A percentile compares a stretch with the other conserved stretches of the same genome.
Evolutionary conservation across 352 stramenopile species (phyloP).

Genomic region (Phytopythium aichiense): DNA sequence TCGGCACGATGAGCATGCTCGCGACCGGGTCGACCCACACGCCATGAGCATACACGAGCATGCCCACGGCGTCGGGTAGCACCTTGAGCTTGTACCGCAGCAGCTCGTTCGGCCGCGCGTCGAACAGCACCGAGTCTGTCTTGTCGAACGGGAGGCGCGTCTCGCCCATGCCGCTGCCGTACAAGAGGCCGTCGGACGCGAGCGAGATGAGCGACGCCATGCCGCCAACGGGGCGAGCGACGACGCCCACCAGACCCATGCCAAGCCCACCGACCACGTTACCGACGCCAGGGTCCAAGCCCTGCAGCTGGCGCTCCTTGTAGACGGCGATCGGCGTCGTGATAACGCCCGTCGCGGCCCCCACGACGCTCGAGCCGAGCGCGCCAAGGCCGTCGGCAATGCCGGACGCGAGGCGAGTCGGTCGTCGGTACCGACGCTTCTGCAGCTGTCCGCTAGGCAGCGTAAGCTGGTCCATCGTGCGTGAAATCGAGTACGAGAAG

Average conservation of each 20-base stretch:
- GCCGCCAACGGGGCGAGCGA: slow-evolving; percentile 72
- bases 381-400: slow-evolving; percentile 63
- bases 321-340: slow-evolving; percentile 75
- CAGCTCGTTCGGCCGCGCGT: slow-evolving; percentile 58
- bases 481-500: slow-evolving; percentile 79
- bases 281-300: slow-evolving; percentile 49
- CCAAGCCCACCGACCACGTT: slow-evolving; percentile 69
- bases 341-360: slow-evolving; percentile 68
- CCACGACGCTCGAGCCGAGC: slow-evolving; percentile 71
- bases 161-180: slow-evolving; percentile 46
- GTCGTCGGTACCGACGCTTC: slow-evolving; percentile 58
- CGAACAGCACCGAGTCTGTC: slow-evolving; percentile 25
- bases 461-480: slow-evolving; percentile 78
- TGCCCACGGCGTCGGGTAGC: slow-evolving; percentile 39
- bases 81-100: slow-evolving; percentile 81
- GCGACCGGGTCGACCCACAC: slow-evolving; percentile 43
- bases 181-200: slow-evolving; percentile 70
- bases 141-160: slow-evolving; percentile 31
- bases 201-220: slow-evolving; percentile 75
- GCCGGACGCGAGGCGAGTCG: slow-evolving; percentile 57
- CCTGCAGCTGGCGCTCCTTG: slow-evolving; percentile 60
- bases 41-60: slow-evolving; percentile 60
- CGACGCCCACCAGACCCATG: slow-evolving; percentile 75
- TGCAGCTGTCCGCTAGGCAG: slow-evolving; percentile 56
- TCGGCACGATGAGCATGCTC: slow-evolving; percentile 15